Evolutionary conservation across 2,329 filamentous ascomycete species (phyloP), one percentile per base, ranked within the genome.

Genomic region (Diaporthe helianthi): DNA sequence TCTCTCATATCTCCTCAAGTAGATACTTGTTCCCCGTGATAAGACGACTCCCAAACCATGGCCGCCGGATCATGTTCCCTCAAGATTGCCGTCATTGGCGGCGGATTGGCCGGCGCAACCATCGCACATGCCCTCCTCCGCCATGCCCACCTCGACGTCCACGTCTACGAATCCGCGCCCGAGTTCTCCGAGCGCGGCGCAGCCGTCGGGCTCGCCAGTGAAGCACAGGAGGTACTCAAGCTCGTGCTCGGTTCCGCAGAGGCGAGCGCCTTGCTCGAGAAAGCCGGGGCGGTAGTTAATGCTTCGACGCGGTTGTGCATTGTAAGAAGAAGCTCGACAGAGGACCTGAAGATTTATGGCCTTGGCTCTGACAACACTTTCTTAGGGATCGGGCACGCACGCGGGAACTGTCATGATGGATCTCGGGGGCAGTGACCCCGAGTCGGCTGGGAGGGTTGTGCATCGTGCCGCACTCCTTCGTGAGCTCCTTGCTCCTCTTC

Each of bases 101-200:
- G 75, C 22, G 75, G 75, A 4, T 47, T 75, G 13, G 71, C 71
- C 4, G 73, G 75, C 10, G 70, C 71, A 47, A 71, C 71, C 9
- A 17, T 72, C 17, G 71, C 73, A 7, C 71, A 75, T 47, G 72
- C 75, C 8, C 74, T 76, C 29, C 55, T 70, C 6, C 51, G 51
- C 41, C 51, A 68, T 22, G 29, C 71, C 4, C 72, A 72, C 51
- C 61, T 76, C 13, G 68, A 75, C 17, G 68, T 75, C 0, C 69
- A 74, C 17, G 58, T 76, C 26, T 76, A 73, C 55, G 73, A 76
- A 52, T 71, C 75, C 9, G 71, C 70, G 17, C 68, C 74, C 38
- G 58, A 72, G 15, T 75, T 74, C 51, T 72, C 72, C 1, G 73
- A 76, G 46, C 72, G 72, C 2, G 74, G 75, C 24, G 74, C 73